A percentile compares a stretch with the other conserved stretches of the same genome.
These are phyloP conservation scores for Scheffersomyces lignosus DNA, from an alignment of 805 yeast species.

Conservation along the genomic window DNA sequence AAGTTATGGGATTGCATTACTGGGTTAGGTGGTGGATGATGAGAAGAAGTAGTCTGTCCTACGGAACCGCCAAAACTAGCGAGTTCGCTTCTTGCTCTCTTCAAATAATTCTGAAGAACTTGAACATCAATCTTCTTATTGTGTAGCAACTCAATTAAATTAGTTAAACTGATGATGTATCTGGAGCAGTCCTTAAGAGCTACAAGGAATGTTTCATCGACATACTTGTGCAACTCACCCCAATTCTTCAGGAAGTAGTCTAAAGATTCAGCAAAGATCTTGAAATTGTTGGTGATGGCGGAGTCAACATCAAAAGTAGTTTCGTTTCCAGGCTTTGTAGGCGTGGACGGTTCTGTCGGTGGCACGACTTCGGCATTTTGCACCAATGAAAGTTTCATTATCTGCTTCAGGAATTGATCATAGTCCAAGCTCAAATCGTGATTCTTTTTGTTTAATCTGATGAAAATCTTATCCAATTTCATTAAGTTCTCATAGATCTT, in stretches of 20 bases:
- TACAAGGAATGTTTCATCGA: conserved; percentile 80
- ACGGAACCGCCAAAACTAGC: conserved; percentile 24
- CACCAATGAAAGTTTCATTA: conserved; percentile 62
- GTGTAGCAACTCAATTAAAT: conserved; percentile 78
- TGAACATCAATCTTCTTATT: conserved; percentile 91
- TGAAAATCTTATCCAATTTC: conserved; percentile 76
- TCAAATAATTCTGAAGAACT: conserved; percentile 75
- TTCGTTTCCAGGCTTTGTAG: conserved; percentile 3
- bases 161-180: conserved; percentile 48
- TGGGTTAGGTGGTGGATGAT: conserved; percentile 33
- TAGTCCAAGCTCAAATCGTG: conserved; percentile 73
- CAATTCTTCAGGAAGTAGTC: conserved; percentile 40
- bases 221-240: conserved; percentile 40
- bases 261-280: conserved; percentile 38
- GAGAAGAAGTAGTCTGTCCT: conserved; percentile 5
- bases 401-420: conserved; percentile 66
- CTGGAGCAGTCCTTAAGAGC: conserved; percentile 86
- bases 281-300: conserved; percentile 30
- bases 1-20: conserved; percentile 18
- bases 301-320: conserved; percentile 8
- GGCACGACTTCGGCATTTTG: conserved; percentile 35
- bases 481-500: conserved; percentile 80
- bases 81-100: conserved; percentile 69
- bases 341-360: conserved; percentile 2
- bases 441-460: conserved; percentile 70